These are phyloP conservation scores for Fagopyrum esculentum DNA, from an alignment of 148 eudicot species.

Conservation along the genomic window DNA sequence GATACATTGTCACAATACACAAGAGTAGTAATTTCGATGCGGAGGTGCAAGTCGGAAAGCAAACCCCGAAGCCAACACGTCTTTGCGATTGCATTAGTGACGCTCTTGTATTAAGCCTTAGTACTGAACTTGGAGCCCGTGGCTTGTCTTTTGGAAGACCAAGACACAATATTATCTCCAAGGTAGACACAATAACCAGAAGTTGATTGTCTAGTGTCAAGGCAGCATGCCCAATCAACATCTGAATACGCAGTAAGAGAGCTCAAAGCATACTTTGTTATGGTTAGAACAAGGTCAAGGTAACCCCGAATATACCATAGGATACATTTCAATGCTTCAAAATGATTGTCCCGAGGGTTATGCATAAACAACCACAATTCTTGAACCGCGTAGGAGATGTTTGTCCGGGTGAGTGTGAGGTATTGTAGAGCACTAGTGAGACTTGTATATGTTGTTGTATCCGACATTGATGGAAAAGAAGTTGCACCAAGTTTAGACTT, in stretches of 20 bases:
- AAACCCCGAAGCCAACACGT: constrained; percentile 3
- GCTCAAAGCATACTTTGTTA: neutral
- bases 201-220: constrained; percentile 1
- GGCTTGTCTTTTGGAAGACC: constrained; percentile 6
- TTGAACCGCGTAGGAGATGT: constrained; percentile 5
- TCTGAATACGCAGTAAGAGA: neutral
- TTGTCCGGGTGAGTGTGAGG: constrained; percentile 8
- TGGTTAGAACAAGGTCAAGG: neutral
- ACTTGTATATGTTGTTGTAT: neutral
- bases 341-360: neutral
- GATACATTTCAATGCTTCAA: neutral
- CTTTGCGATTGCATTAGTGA: constrained; percentile 8
- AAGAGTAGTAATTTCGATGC: no score
- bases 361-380: constrained; percentile 2
- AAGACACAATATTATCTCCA: neutral
- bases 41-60: no score
- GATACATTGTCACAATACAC: no score
- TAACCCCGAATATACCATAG: constrained; percentile 1
- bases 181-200: constrained; percentile 5
- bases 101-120: neutral
- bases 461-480: neutral
- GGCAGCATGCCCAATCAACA: neutral
- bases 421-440: neutral
- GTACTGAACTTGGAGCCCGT: neutral
- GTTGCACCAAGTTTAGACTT: no score